Percentiles rank a stretch among this genome's conserved stretches.
Conservation (phyloP, 2,329 filamentous ascomycete genomes). For the Venturiaceae sp. region DNA sequence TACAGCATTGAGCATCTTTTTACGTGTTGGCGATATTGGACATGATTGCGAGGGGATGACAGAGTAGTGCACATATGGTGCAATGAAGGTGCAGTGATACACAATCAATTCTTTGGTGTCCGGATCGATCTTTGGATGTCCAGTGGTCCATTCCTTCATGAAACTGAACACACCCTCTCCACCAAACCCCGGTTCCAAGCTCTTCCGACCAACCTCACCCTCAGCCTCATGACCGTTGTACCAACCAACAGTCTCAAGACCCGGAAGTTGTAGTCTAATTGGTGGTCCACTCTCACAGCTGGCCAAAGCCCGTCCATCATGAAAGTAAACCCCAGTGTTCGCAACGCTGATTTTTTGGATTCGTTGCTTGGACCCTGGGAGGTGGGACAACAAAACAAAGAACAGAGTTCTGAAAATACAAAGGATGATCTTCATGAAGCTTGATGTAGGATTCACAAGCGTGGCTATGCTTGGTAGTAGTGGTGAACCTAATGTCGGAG, state of each 20-base stretch:
- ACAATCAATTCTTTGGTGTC: slow-evolving; percentile 55
- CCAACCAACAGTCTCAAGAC: slow-evolving; percentile 60
- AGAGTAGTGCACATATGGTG: slow-evolving; percentile 60
- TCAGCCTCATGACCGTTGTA: slow-evolving; percentile 52
- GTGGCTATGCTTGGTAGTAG: slow-evolving; percentile 60
- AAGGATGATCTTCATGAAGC: slow-evolving; percentile 39
- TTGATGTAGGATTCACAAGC: slow-evolving; percentile 49
- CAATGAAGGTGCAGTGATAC: slow-evolving; percentile 56
- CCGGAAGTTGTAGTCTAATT: slow-evolving; percentile 53
- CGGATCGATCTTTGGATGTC: slow-evolving; percentile 58
- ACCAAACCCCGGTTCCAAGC: slow-evolving; percentile 34
- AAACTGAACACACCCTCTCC: slow-evolving; percentile 47
- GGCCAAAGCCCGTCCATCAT: slow-evolving; percentile 59
- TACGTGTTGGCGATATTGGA: background rate
- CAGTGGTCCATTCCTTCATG: slow-evolving; percentile 63
- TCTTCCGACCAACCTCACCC: slow-evolving; percentile 31
- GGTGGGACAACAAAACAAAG: slow-evolving; percentile 47
- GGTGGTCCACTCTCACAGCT: slow-evolving; percentile 64
- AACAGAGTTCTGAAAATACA: slow-evolving; percentile 47
- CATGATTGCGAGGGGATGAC: slow-evolving; percentile 32
- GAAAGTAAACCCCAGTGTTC: slow-evolving; percentile 57
- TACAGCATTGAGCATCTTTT: slow-evolving; percentile 39
- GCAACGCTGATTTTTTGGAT: slow-evolving; percentile 63
- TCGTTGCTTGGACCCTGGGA: slow-evolving; percentile 44
- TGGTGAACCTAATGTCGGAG: slow-evolving; percentile 24